These are phyloP conservation scores for Apophysomyces variabilis DNA, from an alignment of 371 early-diverging fungal genomes.

Conservation along the genomic window DNA sequence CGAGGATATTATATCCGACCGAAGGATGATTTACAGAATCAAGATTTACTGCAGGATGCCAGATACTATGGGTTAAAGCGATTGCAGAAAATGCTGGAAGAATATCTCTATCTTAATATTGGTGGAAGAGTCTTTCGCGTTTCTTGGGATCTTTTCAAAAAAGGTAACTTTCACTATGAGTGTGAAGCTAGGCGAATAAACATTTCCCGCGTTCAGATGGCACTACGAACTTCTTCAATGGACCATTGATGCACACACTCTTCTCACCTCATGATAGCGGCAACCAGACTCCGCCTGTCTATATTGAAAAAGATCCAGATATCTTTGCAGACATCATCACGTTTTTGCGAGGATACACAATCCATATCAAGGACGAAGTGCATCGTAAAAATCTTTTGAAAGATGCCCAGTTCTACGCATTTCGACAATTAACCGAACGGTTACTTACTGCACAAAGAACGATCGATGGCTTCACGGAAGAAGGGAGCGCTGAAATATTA, in stretches of 20 bases:
- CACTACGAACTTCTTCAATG: conserved; percentile 46
- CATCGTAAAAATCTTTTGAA: conserved; percentile 65
- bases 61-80: conserved; percentile 56
- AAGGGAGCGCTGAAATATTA: conserved; percentile 36
- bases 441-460: conserved; percentile 45
- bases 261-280: conserved; percentile 27
- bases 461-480: conserved; percentile 50
- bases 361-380: conserved; percentile 61
- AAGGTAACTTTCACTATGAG: conserved; percentile 26
- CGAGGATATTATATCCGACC: conserved; percentile 64
- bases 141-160: conserved; percentile 43
- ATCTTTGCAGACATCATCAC: conserved; percentile 64
- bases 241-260: conserved; percentile 41
- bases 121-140: conserved; percentile 50
- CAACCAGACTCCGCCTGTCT: conserved; percentile 46
- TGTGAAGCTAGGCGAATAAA: not conserved
- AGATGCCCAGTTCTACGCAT: conserved; percentile 65
- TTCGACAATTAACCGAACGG: conserved; percentile 57
- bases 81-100: conserved; percentile 46
- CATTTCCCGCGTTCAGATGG: conserved; percentile 29
- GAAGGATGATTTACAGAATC: conserved; percentile 50
- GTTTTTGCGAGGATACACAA: conserved; percentile 65
- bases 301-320: conserved; percentile 65
- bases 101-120: conserved; percentile 51
- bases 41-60: conserved; percentile 57